These are phyloP conservation scores for Apiotrichum sp. DNA, from an alignment of 1,284 basidiomycete genomes.

Conservation along the genomic window DNA sequence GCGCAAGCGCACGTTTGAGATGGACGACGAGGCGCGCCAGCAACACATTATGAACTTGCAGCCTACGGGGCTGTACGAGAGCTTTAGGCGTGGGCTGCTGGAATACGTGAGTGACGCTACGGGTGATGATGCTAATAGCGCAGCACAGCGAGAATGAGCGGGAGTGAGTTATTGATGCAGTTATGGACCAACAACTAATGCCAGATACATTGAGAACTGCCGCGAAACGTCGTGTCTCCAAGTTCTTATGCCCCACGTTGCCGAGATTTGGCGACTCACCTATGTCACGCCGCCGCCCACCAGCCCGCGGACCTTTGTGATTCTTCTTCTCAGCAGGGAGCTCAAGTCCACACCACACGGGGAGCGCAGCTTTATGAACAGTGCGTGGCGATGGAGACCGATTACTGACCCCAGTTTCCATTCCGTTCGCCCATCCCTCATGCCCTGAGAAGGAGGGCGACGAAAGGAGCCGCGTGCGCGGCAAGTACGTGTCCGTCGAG, in stretches of 20 bases:
- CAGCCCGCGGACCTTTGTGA: constrained; percentile 42
- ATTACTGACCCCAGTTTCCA: constrained; percentile 27
- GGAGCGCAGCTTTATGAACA: constrained; percentile 40
- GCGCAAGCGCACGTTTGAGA: constrained; percentile 10
- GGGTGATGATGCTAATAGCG: neutral
- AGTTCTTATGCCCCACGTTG: constrained; percentile 36
- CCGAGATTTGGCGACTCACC: constrained; percentile 45
- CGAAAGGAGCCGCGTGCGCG: constrained; percentile 39
- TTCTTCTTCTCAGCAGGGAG: constrained; percentile 36
- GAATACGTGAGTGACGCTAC: constrained; percentile 21
- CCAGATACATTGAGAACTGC: constrained; percentile 41
- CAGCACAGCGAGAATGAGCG: constrained; percentile 22
- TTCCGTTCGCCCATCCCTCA: constrained; percentile 41
- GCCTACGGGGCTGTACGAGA: constrained; percentile 35
- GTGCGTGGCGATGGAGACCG: constrained; percentile 16
- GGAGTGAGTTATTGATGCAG: constrained; percentile 7
- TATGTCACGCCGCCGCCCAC: constrained; percentile 44
- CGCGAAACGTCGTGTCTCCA: constrained; percentile 41
- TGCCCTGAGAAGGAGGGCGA: constrained; percentile 35
- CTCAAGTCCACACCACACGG: constrained; percentile 27
- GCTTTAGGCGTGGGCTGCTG: constrained; percentile 38
- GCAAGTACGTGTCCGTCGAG: constrained; percentile 44
- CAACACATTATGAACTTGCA: constrained; percentile 23
- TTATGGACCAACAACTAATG: neutral
- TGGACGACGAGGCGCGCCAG: constrained; percentile 23